These are phyloP conservation scores for Haplosporangium sp. DNA, from an alignment of 371 early-diverging fungal species.

Conservation along the genomic window DNA sequence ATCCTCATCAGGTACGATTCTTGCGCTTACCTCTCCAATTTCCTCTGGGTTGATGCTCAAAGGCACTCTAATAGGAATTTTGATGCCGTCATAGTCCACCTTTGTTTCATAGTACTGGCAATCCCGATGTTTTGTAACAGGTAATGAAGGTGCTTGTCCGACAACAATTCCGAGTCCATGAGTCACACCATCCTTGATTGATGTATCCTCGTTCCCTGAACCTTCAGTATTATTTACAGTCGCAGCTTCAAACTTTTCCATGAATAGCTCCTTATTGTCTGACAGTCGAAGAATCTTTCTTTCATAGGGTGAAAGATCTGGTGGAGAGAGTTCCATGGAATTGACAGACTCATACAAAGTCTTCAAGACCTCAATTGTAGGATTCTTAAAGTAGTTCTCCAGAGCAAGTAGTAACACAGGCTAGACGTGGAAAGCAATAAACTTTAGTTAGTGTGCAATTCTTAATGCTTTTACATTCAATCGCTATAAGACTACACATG, in stretches of 20 bases:
- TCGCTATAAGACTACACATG: constrained; percentile 31
- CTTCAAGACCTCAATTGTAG: constrained; percentile 79
- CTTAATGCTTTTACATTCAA: no score
- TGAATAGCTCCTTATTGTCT: constrained; percentile 86
- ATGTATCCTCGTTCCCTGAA: constrained; percentile 5
- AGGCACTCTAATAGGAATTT: constrained; percentile 88
- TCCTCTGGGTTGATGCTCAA: constrained; percentile 88
- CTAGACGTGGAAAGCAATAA: constrained; percentile 52
- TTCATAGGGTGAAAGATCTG: constrained; percentile 81
- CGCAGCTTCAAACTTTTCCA: constrained; percentile 78
- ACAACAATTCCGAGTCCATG: constrained; percentile 52
- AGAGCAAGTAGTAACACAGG: constrained; percentile 90
- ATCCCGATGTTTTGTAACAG: constrained; percentile 77
- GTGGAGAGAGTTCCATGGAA: constrained; percentile 88
- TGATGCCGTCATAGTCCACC: constrained; percentile 83
- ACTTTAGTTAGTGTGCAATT: not conserved
- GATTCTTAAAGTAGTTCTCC: constrained; percentile 90
- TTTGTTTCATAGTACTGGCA: constrained; percentile 88
- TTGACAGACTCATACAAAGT: constrained; percentile 87
- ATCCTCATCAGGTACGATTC: no score
- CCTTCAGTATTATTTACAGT: not conserved
- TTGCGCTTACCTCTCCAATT: constrained; percentile 84
- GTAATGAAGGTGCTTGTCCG: constrained; percentile 35
- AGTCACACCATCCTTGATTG: constrained; percentile 33
- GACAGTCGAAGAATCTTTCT: constrained; percentile 82